A percentile compares a stretch with the other conserved stretches of the same genome.
These are phyloP conservation scores for Euclidium syriacum DNA, from an alignment of 345 rosid genomes.

Conservation along the genomic window DNA sequence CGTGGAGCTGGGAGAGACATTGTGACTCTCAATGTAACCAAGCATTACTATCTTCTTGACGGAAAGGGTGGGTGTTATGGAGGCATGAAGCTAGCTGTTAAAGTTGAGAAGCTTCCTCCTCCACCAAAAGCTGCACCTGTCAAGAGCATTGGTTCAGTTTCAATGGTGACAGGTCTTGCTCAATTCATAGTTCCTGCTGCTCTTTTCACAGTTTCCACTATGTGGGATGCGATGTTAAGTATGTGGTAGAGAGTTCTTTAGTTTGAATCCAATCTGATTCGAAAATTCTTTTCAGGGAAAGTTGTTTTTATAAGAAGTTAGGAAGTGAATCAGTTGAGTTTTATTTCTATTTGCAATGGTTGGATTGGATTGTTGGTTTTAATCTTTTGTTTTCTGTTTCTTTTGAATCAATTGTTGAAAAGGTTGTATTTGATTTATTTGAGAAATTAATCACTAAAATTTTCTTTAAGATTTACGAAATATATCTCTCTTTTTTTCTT, in stretches of 20 bases:
- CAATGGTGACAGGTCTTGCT: neutral
- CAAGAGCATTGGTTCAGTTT: conserved; percentile 32
- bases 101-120: conserved; percentile 76
- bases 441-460: neutral
- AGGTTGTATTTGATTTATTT: conserved; percentile 11
- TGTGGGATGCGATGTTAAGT: neutral
- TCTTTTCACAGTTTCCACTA: neutral
- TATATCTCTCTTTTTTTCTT: neutral
- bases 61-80: conserved; percentile 86
- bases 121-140: conserved; percentile 57
- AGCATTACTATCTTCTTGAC: conserved; percentile 67
- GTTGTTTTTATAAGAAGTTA: neutral
- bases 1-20: conserved; percentile 89
- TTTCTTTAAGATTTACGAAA: neutral
- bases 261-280: conserved; percentile 2
- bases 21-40: conserved; percentile 75
- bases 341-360: conserved; percentile 11
- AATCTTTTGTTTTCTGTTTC: conserved; percentile 1
- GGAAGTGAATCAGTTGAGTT: conserved; percentile 5
- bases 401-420: conserved; percentile 10
- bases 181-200: conserved; percentile 14
- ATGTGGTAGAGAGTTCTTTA: neutral
- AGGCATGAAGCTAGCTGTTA: conserved; percentile 75
- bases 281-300: neutral
- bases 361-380: conserved; percentile 10